Base-by-base conservation (phyloP, 2,329 filamentous ascomycete species). In the Acarospora socialis region DNA sequence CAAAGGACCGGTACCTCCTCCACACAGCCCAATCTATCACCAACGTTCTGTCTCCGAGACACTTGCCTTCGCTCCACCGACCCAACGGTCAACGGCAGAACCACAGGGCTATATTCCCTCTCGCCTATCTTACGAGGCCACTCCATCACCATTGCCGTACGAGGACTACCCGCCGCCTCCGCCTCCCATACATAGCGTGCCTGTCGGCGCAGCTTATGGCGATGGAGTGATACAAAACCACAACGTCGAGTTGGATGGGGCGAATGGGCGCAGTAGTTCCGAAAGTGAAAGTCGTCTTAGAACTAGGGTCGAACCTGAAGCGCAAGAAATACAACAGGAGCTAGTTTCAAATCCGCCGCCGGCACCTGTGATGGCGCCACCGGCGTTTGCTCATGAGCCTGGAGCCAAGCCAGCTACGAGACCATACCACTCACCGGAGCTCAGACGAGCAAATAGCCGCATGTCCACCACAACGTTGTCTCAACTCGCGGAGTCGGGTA, bases 381-480 rank as follows among this genome's bases (percentile, higher is more conserved):
- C 87, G 3, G 73, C 73, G 7, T 87, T 94, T 51, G 69, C 73
- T 28, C 82, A 93, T 53, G 66, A 68, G 21, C 72, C 84, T 8
- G 73, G 78, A 38, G 69, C 77, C 31, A 68, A 72, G 29, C 84
- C 84, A 4, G 62, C 65, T 1, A 73, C 69, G 37, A 72, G 72
- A 39, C 81, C 81, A 0, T 73, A 80, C 44, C 73, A 81, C 36
- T 77, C 82, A 18, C 71, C 79, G 9, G 81, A 90, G 49, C 64
- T 87, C 46, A 77, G 81, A 40, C 75, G 75, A 41, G 82, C 81
- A 31, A 90, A 83, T 44, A 84, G 78, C 44, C 77, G 83, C 14
- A 75, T 95, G 52, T 93, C 90, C 16, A 70, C 67, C 43, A 75
- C 74, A 1, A 95, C 87, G 1, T 63, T 94, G 27, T 68, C 76